Base-by-base conservation (phyloP, 2,329 filamentous ascomycete species). In the Fonsecaea erecta region DNA sequence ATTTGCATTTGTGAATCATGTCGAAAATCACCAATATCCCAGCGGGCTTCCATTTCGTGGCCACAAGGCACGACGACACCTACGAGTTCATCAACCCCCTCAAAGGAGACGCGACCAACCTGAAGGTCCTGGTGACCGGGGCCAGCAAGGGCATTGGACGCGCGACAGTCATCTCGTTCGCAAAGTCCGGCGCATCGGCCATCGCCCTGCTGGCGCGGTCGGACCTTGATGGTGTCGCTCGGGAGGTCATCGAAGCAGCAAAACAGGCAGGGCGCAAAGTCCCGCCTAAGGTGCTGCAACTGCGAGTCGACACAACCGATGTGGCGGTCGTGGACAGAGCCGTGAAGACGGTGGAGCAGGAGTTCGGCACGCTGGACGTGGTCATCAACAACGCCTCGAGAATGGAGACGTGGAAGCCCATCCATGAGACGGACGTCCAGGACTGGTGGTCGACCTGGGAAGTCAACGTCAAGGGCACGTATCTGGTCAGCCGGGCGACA, bases 141-240 rank as follows among this genome's bases (percentile, higher is more conserved):
- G 77, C 75, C 0, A 74, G 73, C 7, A 74, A 72, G 37, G 77
- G 77, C 9, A 68, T 78, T 12, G 77, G 78, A 5, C 71, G 68
- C 53, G 73, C 74, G 34, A 77, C 77, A 21, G 76, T 74, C 6
- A 72, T 74, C 37, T 69, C 72, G 9, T 74, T 71, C 52, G 74
- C 72, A 4, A 62, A 63, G 35, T 74, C 78, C 16, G 78, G 78
- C 1, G 75, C 74, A 2, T 77, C 77, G 9, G 73, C 69, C 52
- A 85, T 89, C 62, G 82, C 81, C 16, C 75, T 88, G 14, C 80
- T 76, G 3, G 85, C 85, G 0, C 82, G 86, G 24, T 84, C 81
- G 2, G 70, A 75, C n/a, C 75, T 85, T 4, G 71, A 75, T 4
- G 74, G 76, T 0, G 72, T 82, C 0, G 73, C 73, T 18, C 43